Evolutionary conservation across 2,329 filamentous ascomycete species (phyloP), one percentile per base, ranked within the genome.

Genomic region (Aaosphaeria pasadenensis): DNA sequence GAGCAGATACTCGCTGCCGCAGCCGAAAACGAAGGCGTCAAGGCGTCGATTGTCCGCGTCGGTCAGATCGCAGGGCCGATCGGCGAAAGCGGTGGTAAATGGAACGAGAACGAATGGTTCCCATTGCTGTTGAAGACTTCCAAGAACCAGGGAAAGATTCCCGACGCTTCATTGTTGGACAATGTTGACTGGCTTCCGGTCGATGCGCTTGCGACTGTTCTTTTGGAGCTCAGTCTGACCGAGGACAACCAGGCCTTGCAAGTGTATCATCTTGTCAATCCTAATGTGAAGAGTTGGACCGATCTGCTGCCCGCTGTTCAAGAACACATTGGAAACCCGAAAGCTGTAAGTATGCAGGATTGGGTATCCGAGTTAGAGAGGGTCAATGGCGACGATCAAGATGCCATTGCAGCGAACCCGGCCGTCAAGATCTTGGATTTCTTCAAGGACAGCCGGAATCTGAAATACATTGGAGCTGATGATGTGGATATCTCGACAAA

Each of bases 341-440:
- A 54, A 53, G 41, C 54, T 57, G 4, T 56, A 51, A 24, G 60
- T 63, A 33, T 66, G 61, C 61, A 45, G 39, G 39, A 41, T 9
- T 41, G 39, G 39, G 39, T 41, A 9, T n/a, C 11, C 4, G 39
- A 41, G 41, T 6, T 64, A 9, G 43, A 44, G 41, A 52, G 53
- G 30, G 57, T 81, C 5, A 49, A 74, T 4, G 64, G 64, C 2
- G 74, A 74, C 2, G 73, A 81, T 43, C 70, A 68, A 2, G 77
- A 83, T 57, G 75, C 77, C 0, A 51, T 67, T 5, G 61, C 53
- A 11, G n/a, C 11, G 11, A 82, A 82, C 52, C 78, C 79, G 7
- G 72, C 76, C 0, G 71, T 80, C 52, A 81, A 81, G 59, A 66
- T 82, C 1, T 50, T 80, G 1, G 77, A 79, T 39, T 83, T 79